A percentile compares a stretch with the other conserved stretches of the same genome.
Conservation (phyloP, 768 basidiomycete species). For the Leccinum broughii region DNA sequence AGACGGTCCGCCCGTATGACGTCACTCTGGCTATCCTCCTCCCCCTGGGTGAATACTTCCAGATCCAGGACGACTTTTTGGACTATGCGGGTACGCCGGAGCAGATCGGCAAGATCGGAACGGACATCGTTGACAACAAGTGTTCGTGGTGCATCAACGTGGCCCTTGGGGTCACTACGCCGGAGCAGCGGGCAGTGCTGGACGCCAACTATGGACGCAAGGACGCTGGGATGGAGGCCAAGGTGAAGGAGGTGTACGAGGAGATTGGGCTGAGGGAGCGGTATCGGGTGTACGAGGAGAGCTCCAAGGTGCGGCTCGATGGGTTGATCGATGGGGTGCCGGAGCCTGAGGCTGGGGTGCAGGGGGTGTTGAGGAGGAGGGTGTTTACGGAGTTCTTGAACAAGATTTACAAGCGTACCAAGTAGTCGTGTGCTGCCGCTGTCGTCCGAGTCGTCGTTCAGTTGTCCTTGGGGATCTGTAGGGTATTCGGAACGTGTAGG, state of each 20-base stretch:
- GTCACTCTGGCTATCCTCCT: slow-evolving; percentile 79
- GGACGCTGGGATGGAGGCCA: slow-evolving; percentile 45
- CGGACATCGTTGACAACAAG: slow-evolving; percentile 98
- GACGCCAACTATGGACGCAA: slow-evolving; percentile 70
- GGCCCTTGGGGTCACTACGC: slow-evolving; percentile 60
- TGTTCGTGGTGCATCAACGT: slow-evolving; percentile 96
- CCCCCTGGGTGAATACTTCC: slow-evolving; percentile 97
- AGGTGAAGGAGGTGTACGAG: slow-evolving; percentile 72
- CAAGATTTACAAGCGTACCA: slow-evolving; percentile 76
- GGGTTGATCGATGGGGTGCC: slow-evolving; percentile 72
- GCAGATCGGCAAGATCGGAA: slow-evolving; percentile 94
- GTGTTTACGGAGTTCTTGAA: slow-evolving; percentile 85
- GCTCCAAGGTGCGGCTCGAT: slow-evolving; percentile 64
- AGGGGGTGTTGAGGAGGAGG: slow-evolving; percentile 54
- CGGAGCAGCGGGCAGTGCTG: slow-evolving; percentile 58
- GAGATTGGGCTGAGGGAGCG: slow-evolving; percentile 60
- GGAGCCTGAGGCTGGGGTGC: slow-evolving; percentile 45
- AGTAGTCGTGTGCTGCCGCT: slow-evolving; percentile 33
- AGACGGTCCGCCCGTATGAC: slow-evolving; percentile 60
- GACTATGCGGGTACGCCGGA: slow-evolving; percentile 91
- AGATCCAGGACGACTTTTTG: slow-evolving; percentile 96
- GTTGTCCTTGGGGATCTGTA: neutral
- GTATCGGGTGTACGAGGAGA: slow-evolving; percentile 81
- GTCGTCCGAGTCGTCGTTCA: neutral
- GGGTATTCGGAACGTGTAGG: neutral